A percentile compares a stretch with the other conserved stretches of the same genome.
Conservation (phyloP, 139 green algal species). For the Ettlia oleoabundans region DNA sequence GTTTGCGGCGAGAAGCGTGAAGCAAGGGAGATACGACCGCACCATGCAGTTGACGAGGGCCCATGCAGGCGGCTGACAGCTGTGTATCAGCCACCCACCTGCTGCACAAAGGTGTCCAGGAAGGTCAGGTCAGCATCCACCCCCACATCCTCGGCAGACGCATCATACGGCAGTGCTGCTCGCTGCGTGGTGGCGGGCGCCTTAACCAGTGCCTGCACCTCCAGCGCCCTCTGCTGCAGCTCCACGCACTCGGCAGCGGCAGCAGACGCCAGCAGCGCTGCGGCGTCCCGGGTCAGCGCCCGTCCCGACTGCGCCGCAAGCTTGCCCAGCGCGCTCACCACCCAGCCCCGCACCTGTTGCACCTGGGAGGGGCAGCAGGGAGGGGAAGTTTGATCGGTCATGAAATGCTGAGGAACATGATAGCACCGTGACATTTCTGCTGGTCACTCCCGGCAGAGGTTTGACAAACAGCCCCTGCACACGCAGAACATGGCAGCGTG, state of each 20-base stretch:
- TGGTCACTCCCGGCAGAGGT: no score
- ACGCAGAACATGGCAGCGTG: no score
- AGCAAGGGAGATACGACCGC: background rate
- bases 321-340: slow-evolving; percentile 79
- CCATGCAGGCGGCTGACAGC: background rate
- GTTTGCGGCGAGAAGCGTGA: no score
- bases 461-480: no score
- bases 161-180: slow-evolving; percentile 69
- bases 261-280: slow-evolving; percentile 52
- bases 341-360: slow-evolving; percentile 47
- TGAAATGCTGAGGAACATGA: no score
- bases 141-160: slow-evolving; percentile 76
- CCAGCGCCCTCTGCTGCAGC: slow-evolving; percentile 89
- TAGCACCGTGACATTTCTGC: no score
- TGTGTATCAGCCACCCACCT: slow-evolving; percentile 5
- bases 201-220: slow-evolving; percentile 78
- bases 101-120: slow-evolving; percentile 61
- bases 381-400: no score
- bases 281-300: slow-evolving; percentile 45
- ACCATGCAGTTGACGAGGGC: background rate
- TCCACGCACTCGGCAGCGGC: slow-evolving; percentile 60
- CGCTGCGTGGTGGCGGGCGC: slow-evolving; percentile 27
- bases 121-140: slow-evolving; percentile 66
- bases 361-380: background rate
- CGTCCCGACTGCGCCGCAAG: slow-evolving; percentile 55